Conservation (phyloP, 768 basidiomycete species). For the Paxillus ammoniavirescens region DNA sequence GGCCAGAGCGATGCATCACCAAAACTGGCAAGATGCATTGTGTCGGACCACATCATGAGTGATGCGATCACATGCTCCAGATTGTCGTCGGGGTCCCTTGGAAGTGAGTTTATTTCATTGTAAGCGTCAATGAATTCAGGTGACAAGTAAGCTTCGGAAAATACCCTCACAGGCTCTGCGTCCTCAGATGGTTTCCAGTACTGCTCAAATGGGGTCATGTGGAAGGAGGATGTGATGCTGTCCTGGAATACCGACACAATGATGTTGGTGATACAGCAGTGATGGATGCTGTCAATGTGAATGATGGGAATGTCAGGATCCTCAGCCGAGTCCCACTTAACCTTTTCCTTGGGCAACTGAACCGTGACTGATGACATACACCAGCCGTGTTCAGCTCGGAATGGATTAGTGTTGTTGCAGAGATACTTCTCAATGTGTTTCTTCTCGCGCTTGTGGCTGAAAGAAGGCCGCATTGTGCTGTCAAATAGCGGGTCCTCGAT, state of each 20-base stretch:
- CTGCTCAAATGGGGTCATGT: background rate
- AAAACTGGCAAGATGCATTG: conserved; percentile 22
- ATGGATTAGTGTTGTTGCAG: background rate
- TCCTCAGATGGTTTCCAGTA: background rate
- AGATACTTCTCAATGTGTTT: conserved; percentile 6
- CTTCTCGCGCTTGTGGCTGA: conserved; percentile 7
- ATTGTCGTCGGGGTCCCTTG: background rate
- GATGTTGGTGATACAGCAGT: background rate
- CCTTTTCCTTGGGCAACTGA: conserved; percentile 1
- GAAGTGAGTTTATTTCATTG: background rate
- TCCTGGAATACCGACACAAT: background rate
- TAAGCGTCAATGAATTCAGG: background rate
- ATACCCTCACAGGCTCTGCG: background rate
- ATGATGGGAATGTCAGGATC: background rate
- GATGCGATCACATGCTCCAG: conserved; percentile 9
- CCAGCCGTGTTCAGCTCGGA: conserved; percentile 1
- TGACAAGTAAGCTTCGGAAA: background rate
- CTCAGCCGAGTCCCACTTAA: background rate
- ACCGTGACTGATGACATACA: conserved; percentile 1
- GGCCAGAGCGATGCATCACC: conserved; percentile 10
- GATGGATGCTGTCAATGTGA: background rate
- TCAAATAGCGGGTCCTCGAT: conserved; percentile 22
- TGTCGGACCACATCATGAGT: conserved; percentile 23
- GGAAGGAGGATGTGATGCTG: too few relatives aligned
- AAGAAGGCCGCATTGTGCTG: conserved; percentile 1